A percentile compares a stretch with the other conserved stretches of the same genome.
These are phyloP conservation scores for Sarcodon aspratus DNA, from an alignment of 768 basidiomycete genomes.

Conservation along the genomic window DNA sequence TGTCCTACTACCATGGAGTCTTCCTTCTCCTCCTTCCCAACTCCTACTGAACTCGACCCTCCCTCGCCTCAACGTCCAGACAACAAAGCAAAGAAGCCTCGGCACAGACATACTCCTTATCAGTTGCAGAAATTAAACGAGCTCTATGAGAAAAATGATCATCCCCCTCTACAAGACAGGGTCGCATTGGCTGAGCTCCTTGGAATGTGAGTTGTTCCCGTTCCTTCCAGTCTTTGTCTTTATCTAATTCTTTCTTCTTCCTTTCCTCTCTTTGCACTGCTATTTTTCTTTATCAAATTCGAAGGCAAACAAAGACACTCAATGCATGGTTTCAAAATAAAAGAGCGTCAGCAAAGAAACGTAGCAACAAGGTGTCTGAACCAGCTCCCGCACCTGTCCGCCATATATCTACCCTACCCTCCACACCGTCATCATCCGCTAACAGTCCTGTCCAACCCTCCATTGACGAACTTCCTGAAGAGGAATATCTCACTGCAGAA, in stretches of 20 bases:
- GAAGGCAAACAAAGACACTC: constrained; percentile 76
- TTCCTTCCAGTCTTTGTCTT: constrained; percentile 1
- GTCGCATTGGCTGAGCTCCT: constrained; percentile 58
- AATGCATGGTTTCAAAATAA: constrained; percentile 87
- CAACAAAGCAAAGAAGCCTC: constrained; percentile 60
- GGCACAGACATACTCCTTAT: constrained; percentile 61
- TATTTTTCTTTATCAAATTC: constrained; percentile 8
- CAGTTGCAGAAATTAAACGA: constrained; percentile 72
- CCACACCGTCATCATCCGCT: constrained; percentile 10
- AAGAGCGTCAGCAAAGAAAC: constrained; percentile 73
- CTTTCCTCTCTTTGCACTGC: constrained; percentile 6
- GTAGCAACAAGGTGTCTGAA: constrained; percentile 32
- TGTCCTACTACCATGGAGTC: constrained; percentile 4
- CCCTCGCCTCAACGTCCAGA: constrained; percentile 14
- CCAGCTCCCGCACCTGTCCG: constrained; percentile 20
- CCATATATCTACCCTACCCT: constrained; percentile 1
- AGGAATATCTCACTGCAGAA: too few relatives aligned
- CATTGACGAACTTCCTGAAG: too few relatives aligned
- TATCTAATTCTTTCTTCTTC: not conserved
- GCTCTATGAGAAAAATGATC: constrained; percentile 67
- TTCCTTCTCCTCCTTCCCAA: constrained; percentile 15
- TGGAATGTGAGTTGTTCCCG: constrained; percentile 50
- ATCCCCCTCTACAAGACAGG: constrained; percentile 60
- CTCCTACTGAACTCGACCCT: constrained; percentile 13
- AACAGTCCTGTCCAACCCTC: constrained; percentile 25